Percentiles rank a stretch among this genome's conserved stretches.
phyloP scores from a whole-genome alignment of 2,329 filamentous ascomycete species.

The Zymoseptoria tritici region DNA sequence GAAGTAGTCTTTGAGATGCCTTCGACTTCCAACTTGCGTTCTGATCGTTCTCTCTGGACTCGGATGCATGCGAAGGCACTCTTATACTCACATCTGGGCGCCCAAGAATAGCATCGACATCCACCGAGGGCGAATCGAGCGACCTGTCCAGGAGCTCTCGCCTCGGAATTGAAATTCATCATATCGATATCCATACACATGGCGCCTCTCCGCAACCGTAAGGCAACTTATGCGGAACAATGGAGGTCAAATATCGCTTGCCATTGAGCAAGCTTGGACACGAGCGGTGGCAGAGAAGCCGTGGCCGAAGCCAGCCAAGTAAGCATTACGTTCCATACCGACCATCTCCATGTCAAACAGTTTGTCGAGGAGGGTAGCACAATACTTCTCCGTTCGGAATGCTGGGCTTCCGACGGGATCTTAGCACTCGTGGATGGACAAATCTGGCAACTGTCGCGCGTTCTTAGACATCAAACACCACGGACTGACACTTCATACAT shows the following conservation, averaged over 20 bases:
- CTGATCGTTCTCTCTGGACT: neutral
- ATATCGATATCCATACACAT: neutral
- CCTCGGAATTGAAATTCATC: neutral
- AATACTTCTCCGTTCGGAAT: neutral
- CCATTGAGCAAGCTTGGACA: neutral
- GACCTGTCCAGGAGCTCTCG: neutral
- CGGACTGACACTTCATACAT: neutral
- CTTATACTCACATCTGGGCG: neutral
- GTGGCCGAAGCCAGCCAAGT: neutral
- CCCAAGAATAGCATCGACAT: neutral
- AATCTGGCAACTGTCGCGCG: neutral
- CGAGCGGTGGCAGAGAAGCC: neutral
- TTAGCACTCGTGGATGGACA: neutral
- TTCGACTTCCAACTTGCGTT: neutral
- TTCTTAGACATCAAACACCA: neutral
- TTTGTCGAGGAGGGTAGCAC: neutral
- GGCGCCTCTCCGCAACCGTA: neutral
- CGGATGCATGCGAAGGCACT: neutral
- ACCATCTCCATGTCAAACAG: neutral
- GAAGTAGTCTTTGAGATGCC: neutral
- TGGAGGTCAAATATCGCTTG: neutral
- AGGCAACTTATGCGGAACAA: neutral
- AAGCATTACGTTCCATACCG: neutral
- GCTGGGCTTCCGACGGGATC: neutral
- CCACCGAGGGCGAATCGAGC: neutral